phyloP scores from a whole-genome alignment of 805 yeast genomes.

The Kurtzmaniella cleridarum region DNA sequence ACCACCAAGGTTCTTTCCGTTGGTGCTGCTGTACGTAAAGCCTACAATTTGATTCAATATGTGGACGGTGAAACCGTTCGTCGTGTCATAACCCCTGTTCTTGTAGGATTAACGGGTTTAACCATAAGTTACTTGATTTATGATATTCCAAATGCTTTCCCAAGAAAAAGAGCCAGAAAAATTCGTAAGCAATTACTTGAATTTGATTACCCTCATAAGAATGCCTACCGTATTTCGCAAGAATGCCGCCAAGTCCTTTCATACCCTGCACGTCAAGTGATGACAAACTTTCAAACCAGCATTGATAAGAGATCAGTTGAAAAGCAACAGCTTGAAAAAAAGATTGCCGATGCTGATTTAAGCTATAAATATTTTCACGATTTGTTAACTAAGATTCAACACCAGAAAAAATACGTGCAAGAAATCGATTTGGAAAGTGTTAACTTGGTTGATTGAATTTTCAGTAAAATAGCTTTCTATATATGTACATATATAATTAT shows the following conservation, averaged over 20 bases:
- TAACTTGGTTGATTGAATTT: conserved; percentile 31
- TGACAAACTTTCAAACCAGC: conserved; percentile 58
- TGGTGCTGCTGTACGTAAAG: conserved; percentile 38
- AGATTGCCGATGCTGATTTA: conserved; percentile 50
- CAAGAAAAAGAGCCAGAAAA: conserved; percentile 73
- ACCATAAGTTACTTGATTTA: conserved; percentile 58
- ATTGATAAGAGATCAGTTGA: conserved; percentile 57
- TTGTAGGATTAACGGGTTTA: conserved; percentile 45
- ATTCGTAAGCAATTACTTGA: conserved; percentile 56
- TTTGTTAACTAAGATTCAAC: conserved; percentile 39
- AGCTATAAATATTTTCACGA: conserved; percentile 52
- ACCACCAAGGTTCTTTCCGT: conserved; percentile 35
- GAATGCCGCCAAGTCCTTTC: conserved; percentile 80
- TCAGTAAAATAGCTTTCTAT: not conserved
- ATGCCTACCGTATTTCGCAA: conserved; percentile 70
- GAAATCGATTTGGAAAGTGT: conserved; percentile 41
- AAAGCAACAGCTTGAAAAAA: conserved; percentile 49
- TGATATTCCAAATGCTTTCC: conserved; percentile 87
- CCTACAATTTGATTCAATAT: conserved; percentile 26
- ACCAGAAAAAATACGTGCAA: conserved; percentile 37
- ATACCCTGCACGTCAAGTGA: conserved; percentile 79
- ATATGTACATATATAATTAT: not conserved
- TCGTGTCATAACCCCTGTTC: conserved; percentile 49
- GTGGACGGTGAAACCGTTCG: conserved; percentile 36
- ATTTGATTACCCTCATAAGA: conserved; percentile 72